Percentiles rank a stretch among this genome's conserved stretches.
Conservation (phyloP, 306 rosid species). For the Cucurbita maxima region DNA sequence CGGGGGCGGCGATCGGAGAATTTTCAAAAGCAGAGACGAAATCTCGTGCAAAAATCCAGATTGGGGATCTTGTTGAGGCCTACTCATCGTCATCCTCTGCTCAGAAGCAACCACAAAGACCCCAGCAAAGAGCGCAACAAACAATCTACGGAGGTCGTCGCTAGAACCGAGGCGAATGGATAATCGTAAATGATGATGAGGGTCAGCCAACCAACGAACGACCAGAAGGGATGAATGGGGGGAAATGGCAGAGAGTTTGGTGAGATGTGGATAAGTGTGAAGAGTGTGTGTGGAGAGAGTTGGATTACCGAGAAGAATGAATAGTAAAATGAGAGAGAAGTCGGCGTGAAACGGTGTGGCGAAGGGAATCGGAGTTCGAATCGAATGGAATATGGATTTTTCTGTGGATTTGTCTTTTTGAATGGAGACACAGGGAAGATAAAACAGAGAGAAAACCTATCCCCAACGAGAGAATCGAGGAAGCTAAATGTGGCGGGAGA, state of each 20-base stretch:
- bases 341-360: neutral
- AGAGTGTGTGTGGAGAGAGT: neutral
- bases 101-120: neutral
- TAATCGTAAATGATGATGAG: neutral
- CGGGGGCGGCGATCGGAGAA: conserved; percentile 50
- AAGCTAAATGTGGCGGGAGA: neutral
- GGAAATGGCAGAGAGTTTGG: neutral
- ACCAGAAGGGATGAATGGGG: neutral
- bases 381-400: neutral
- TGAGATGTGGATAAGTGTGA: neutral
- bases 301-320: neutral
- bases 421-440: neutral
- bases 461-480: neutral
- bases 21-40: conserved; percentile 48
- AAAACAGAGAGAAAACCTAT: neutral
- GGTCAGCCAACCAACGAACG: no score
- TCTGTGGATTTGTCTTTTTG: neutral
- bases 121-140: neutral
- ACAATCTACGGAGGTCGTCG: neutral
- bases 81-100: conserved; percentile 19
- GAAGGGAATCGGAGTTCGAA: neutral
- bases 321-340: neutral
- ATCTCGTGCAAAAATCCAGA: conserved; percentile 55
- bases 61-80: conserved; percentile 31
- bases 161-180: conserved; percentile 23